Conservation (phyloP, 2,329 filamentous ascomycete genomes). For the Botryotinia calthae region DNA sequence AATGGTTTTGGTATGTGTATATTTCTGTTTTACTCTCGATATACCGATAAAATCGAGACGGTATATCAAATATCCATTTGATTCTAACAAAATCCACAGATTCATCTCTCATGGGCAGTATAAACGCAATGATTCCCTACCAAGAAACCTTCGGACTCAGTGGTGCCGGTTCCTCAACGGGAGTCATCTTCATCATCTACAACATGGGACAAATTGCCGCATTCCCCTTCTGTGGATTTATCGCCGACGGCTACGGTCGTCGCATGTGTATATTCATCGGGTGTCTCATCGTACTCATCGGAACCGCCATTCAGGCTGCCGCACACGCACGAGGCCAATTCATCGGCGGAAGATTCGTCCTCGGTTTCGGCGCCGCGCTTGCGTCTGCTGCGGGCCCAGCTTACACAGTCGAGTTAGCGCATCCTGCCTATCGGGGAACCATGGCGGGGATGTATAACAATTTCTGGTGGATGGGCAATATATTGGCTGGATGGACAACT, state of each 20-base stretch:
- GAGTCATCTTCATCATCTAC: conserved; percentile 49
- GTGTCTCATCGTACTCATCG: not conserved
- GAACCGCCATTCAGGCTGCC: conserved; percentile 44
- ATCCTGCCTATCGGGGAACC: not conserved
- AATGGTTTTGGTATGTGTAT: conserved; percentile 48
- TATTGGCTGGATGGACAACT: not conserved
- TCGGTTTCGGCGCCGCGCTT: conserved; percentile 59
- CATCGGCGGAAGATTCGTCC: conserved; percentile 54
- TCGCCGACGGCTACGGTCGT: conserved; percentile 35
- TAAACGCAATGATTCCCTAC: conserved; percentile 48
- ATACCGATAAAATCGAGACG: not conserved
- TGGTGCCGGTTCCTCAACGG: conserved; percentile 48
- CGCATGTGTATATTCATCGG: conserved; percentile 3
- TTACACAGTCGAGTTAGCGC: not conserved
- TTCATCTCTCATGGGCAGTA: conserved; percentile 46
- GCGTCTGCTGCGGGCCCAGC: conserved; percentile 43
- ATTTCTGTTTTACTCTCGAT: not conserved
- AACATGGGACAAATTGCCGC: conserved; percentile 44
- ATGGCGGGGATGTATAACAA: not conserved
- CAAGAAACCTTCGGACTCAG: conserved; percentile 39
- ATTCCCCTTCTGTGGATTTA: conserved; percentile 51
- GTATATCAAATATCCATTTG: not conserved
- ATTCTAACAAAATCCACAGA: not conserved
- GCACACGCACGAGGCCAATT: conserved; percentile 49
- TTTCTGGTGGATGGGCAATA: conserved; percentile 7